Base-by-base conservation (phyloP, 345 rosid genomes). In the Citropsis articulata region DNA sequence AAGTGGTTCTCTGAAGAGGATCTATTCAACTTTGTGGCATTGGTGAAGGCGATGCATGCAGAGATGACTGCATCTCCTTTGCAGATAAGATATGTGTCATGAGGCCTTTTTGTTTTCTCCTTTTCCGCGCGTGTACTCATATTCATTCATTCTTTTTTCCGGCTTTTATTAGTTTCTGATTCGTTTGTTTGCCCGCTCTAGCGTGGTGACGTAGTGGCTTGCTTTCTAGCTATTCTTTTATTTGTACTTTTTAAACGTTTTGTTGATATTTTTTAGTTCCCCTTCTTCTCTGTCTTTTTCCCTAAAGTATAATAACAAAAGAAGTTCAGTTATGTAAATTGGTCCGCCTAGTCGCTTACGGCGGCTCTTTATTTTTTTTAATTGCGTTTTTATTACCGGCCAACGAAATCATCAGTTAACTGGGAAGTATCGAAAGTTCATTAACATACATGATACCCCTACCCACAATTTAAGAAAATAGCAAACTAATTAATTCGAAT, bases 11-110 rank as follows among this genome's bases (percentile, higher is more conserved):
- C 93, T 1, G 82, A 81, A 62, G 86, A 82, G 12, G 81, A 89
- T 79, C 78, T 88, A 48, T 75, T 72, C 66, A 91, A 92, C 75
- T 91, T 95, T 71, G 92, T 87, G 82, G 84, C 91, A 59, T 77
- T 93, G 75, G 55, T 95, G 80, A 92, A 88, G 84, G 96, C 93
- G 78, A 88, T 92, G 79, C 96, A 90, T 76, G 80, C 88, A 6
- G 88, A 81, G 79, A 80, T 78, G 21, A 68, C 79, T 0, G 38
- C 76, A 8, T 72, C 82, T 28, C 92, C 94, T 21, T 76, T 93
- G 85, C 83, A 79, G 30, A 79, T 89, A 81, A 90, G 87, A 83
- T 80, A 74, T 74, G 60, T 78, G 72, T 69, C 79, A 30, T 86
- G 88, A 81, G 78, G 57, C 42, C 42, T 73, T 36, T 63, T 40